Conservation (phyloP, 2,329 filamentous ascomycete species). For the Trichoderma guizhouense region DNA sequence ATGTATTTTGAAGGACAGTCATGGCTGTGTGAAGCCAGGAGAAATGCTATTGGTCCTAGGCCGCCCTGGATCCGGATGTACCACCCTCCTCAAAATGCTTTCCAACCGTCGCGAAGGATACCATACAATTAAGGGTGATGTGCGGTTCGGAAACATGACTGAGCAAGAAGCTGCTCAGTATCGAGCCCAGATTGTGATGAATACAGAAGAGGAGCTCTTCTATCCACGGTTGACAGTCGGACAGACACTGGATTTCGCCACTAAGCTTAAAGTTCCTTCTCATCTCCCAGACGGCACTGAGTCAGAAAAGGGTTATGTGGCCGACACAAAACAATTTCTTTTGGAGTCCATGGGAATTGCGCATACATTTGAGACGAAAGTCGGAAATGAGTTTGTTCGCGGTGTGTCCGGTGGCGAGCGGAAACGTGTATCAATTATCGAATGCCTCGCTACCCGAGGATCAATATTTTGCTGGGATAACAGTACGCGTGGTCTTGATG, state of each 20-base stretch:
- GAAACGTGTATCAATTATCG: constrained; percentile 67
- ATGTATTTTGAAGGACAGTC: constrained; percentile 23
- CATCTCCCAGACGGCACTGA: constrained; percentile 44
- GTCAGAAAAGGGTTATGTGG: constrained; percentile 45
- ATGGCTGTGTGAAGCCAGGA: constrained; percentile 68
- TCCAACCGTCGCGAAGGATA: constrained; percentile 62
- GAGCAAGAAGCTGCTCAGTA: constrained; percentile 49
- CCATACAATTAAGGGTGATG: constrained; percentile 54
- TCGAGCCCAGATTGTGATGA: constrained; percentile 61
- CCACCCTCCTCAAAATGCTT: constrained; percentile 66
- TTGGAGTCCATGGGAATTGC: constrained; percentile 55
- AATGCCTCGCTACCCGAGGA: constrained; percentile 56
- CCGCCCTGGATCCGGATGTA: constrained; percentile 66
- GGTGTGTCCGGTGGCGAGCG: constrained; percentile 68
- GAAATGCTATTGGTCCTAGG: constrained; percentile 71
- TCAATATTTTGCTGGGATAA: constrained; percentile 67
- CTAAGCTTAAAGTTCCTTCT: constrained; percentile 54
- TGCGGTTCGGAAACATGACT: constrained; percentile 52
- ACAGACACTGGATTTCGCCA: constrained; percentile 69
- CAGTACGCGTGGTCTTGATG: constrained; percentile 62
- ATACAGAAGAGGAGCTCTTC: constrained; percentile 64
- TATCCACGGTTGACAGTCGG: constrained; percentile 69
- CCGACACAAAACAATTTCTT: constrained; percentile 39
- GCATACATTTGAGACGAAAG: constrained; percentile 62
- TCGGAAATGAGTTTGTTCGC: constrained; percentile 63